phyloP scores from a whole-genome alignment of 345 rosid species.

The Citrus cavaleriei region DNA sequence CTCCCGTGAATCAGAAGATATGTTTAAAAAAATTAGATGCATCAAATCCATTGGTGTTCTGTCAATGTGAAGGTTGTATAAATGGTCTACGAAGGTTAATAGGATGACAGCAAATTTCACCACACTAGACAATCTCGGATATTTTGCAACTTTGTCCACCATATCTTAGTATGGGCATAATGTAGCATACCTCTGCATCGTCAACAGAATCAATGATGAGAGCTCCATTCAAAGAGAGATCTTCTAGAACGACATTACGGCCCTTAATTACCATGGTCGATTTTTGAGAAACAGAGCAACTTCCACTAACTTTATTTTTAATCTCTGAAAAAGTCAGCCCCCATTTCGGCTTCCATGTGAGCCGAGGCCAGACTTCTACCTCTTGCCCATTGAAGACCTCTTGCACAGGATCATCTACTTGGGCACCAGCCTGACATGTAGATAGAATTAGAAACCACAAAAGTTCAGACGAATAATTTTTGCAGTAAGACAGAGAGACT shows the following conservation, averaged over 20 bases:
- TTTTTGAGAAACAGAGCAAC: constrained; percentile 60
- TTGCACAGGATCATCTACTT: constrained; percentile 59
- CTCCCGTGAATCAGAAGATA: background rate
- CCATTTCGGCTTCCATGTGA: constrained; percentile 91
- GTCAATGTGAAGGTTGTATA: background rate
- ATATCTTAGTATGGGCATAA: background rate
- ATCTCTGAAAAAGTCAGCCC: constrained; percentile 71
- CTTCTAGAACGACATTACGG: constrained; percentile 43
- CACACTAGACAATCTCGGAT: background rate
- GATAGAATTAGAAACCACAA: constrained; percentile 9
- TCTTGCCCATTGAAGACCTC: constrained; percentile 81
- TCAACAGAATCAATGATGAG: constrained; percentile 64
- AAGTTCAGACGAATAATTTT: background rate
- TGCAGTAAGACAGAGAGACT: background rate
- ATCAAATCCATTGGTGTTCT: background rate
- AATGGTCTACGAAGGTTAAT: background rate
- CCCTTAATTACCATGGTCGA: constrained; percentile 79
- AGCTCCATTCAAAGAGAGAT: constrained; percentile 79
- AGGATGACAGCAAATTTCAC: background rate
- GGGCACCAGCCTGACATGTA: constrained; percentile 61
- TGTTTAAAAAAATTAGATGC: background rate
- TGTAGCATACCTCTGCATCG: constrained; percentile 65
- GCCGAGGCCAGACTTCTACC: constrained; percentile 90
- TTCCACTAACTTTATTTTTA: constrained; percentile 57
- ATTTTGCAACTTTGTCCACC: background rate